phyloP scores from a whole-genome alignment of 345 rosid species.

The Eucalyptus erythrocorys region DNA sequence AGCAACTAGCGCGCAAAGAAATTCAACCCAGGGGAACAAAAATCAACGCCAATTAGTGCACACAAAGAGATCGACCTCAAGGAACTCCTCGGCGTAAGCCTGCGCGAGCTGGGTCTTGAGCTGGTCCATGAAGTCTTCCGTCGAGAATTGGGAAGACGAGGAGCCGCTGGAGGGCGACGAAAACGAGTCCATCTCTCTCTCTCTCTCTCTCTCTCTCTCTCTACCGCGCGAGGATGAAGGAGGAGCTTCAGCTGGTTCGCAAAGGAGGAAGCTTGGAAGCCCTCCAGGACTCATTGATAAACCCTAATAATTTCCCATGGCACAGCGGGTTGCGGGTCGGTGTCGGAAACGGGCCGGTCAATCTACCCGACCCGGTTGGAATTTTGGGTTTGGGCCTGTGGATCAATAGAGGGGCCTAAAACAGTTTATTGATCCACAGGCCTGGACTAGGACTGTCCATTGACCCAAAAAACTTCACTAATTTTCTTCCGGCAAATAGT shows the following conservation, averaged over 20 bases:
- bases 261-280: neutral
- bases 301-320: neutral
- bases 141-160: constrained; percentile 29
- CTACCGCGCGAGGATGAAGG: neutral
- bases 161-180: constrained; percentile 35
- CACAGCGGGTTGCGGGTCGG: neutral
- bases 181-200: constrained; percentile 51
- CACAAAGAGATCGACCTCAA: constrained; percentile 30
- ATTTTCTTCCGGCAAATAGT: neutral
- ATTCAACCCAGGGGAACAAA: neutral
- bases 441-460: neutral
- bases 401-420: neutral
- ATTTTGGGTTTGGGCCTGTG: neutral
- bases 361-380: neutral
- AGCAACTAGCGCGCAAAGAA: neutral
- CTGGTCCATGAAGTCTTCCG: constrained; percentile 57
- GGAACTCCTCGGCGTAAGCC: constrained; percentile 72
- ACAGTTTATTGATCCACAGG: no score
- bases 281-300: neutral
- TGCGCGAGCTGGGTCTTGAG: constrained; percentile 60
- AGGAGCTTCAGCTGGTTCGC: neutral
- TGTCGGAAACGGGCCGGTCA: neutral
- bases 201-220: neutral
- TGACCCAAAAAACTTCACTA: neutral
- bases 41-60: neutral